Evolutionary conservation across 768 basidiomycete genomes (phyloP).

Genomic region (Mycena epipterygia): DNA sequence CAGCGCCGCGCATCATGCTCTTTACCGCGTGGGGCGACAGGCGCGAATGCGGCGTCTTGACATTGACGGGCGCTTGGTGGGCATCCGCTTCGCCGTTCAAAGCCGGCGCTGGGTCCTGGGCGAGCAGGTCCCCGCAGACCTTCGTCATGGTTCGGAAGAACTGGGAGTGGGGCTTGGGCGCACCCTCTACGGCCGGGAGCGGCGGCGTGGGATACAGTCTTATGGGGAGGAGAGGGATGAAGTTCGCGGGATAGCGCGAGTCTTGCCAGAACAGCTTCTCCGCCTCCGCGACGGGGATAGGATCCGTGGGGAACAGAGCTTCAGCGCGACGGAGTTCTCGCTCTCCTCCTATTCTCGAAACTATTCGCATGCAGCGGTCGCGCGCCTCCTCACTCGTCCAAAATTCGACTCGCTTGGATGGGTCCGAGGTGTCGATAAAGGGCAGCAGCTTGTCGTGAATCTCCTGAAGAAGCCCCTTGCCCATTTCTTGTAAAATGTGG

Average conservation of each 20-base stretch:
- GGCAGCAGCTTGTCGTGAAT: constrained; percentile 62
- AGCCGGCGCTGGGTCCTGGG: constrained; percentile 47
- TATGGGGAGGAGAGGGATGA: constrained; percentile 73
- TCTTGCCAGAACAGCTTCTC: constrained; percentile 71
- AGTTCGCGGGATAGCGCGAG: constrained; percentile 68
- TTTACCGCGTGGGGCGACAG: constrained; percentile 84
- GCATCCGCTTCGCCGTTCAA: constrained; percentile 28
- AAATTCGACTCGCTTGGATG: constrained; percentile 62
- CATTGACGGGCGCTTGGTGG: constrained; percentile 63
- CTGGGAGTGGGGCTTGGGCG: constrained; percentile 33
- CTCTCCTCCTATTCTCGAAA: constrained; percentile 83
- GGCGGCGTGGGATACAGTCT: constrained; percentile 56
- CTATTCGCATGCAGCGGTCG: constrained; percentile 80
- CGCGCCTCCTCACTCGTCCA: constrained; percentile 89
- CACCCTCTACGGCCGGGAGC: constrained; percentile 14
- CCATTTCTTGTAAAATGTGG: constrained; percentile 85
- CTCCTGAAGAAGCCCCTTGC: constrained; percentile 71
- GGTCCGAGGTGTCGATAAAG: neutral
- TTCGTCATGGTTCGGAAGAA: constrained; percentile 65
- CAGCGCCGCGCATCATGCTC: constrained; percentile 79
- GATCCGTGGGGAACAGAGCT: constrained; percentile 63
- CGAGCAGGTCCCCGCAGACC: constrained; percentile 69
- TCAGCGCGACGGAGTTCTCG: constrained; percentile 74
- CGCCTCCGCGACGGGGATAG: constrained; percentile 45
- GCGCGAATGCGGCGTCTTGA: constrained; percentile 67